Percentiles rank a stretch among this genome's conserved stretches.
These are phyloP conservation scores for Magnaporthiopsis poae DNA, from an alignment of 2,329 filamentous ascomycete species.

Conservation along the genomic window DNA sequence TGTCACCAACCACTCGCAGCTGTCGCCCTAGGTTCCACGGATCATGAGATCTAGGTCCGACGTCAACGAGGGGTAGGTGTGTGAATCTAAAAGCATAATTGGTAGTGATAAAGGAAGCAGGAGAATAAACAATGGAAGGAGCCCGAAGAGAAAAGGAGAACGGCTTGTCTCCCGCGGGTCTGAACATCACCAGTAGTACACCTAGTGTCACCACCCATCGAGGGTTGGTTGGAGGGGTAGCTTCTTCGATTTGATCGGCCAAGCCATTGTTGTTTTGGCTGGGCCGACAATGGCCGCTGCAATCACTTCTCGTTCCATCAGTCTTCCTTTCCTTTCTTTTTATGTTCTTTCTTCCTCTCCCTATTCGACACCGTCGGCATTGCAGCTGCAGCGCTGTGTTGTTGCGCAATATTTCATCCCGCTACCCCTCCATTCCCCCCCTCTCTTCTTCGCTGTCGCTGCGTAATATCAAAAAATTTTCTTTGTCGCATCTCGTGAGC, in stretches of 20 bases:
- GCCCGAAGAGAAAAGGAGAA: neutral
- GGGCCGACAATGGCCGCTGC: neutral
- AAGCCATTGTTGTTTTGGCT: neutral
- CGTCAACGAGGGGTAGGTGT: neutral
- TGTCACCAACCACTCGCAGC: neutral
- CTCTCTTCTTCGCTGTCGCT: neutral
- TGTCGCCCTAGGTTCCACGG: neutral
- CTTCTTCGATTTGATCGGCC: neutral
- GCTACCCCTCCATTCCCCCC: neutral
- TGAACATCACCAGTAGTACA: neutral
- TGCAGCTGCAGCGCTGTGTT: neutral
- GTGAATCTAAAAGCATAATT: neutral
- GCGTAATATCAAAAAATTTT: neutral
- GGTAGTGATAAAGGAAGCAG: neutral
- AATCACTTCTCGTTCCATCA: neutral
- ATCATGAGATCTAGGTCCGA: neutral
- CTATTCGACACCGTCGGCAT: neutral
- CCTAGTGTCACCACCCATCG: neutral
- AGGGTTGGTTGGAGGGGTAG: neutral
- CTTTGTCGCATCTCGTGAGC: neutral
- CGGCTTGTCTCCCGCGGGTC: neutral
- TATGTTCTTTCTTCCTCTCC: neutral
- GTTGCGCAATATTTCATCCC: neutral
- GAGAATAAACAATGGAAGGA: neutral
- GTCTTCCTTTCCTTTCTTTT: neutral